Evolutionary conservation across 1,284 basidiomycete genomes (phyloP).

Genomic region (Pterulicium gracile): DNA sequence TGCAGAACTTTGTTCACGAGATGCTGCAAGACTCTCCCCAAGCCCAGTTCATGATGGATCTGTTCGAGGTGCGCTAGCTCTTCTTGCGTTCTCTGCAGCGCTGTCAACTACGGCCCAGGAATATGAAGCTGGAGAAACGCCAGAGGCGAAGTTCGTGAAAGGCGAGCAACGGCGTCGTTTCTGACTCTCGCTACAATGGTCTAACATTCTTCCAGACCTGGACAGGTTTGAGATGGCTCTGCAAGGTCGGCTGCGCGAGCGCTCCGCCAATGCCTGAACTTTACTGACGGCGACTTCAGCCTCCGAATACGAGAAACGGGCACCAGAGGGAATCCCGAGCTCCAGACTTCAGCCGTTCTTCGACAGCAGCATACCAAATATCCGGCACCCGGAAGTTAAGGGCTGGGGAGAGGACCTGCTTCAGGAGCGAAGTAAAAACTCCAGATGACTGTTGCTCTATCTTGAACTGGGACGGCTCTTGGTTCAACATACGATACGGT

Average conservation of each 20-base stretch:
- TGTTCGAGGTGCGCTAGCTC: constrained; percentile 63
- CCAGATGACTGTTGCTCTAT: neutral
- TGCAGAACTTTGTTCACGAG: constrained; percentile 82
- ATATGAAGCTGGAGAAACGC: constrained; percentile 77
- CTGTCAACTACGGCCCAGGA: constrained; percentile 52
- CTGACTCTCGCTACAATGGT: neutral
- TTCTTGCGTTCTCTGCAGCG: neutral
- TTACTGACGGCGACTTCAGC: constrained; percentile 29
- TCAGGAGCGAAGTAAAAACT: constrained; percentile 34
- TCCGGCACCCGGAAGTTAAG: constrained; percentile 70
- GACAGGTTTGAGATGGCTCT: constrained; percentile 91
- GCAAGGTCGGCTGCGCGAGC: constrained; percentile 39
- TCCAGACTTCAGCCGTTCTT: constrained; percentile 56
- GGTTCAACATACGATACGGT: too few relatives aligned
- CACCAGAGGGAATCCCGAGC: constrained; percentile 15
- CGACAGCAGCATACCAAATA: constrained; percentile 58
- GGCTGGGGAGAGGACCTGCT: constrained; percentile 64
- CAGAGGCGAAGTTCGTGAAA: constrained; percentile 90
- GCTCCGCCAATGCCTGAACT: neutral
- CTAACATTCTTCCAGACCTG: constrained; percentile 43
- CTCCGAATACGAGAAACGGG: constrained; percentile 56
- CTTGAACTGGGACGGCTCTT: neutral
- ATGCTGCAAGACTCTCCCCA: constrained; percentile 82
- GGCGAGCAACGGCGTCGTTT: constrained; percentile 29
- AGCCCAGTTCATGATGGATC: constrained; percentile 62